phyloP scores from a whole-genome alignment of 1,284 basidiomycete genomes.

The Stereum hirsutum region DNA sequence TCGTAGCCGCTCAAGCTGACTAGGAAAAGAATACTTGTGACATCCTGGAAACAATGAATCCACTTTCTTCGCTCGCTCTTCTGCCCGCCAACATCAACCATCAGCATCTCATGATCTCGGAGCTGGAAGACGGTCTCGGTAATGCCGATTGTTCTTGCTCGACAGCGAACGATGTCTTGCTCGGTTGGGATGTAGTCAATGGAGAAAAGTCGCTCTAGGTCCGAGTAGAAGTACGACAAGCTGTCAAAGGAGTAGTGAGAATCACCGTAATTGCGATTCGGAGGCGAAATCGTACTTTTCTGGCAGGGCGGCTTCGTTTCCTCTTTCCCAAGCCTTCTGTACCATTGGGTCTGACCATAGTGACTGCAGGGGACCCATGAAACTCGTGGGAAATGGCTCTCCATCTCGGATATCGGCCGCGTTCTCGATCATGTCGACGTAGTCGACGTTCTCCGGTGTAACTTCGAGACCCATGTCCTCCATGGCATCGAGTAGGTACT shows the following conservation, averaged over 20 bases:
- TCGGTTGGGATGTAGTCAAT: constrained; percentile 65
- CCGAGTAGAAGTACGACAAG: constrained; percentile 65
- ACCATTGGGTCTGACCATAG: constrained; percentile 79
- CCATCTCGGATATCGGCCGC: constrained; percentile 70
- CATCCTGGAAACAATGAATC: constrained; percentile 83
- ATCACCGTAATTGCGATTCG: constrained; percentile 1
- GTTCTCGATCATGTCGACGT: constrained; percentile 58
- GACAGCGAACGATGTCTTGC: constrained; percentile 79
- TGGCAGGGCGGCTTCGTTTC: constrained; percentile 82
- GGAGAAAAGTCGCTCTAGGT: constrained; percentile 75
- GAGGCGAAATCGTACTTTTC: constrained; percentile 60
- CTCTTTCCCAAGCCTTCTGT: constrained; percentile 63
- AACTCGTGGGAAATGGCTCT: constrained; percentile 65
- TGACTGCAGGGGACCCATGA: constrained; percentile 53
- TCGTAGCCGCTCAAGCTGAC: constrained; percentile 87
- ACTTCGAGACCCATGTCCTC: constrained; percentile 80
- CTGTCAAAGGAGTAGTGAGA: constrained; percentile 23
- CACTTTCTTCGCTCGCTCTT: constrained; percentile 86
- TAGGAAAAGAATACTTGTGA: constrained; percentile 82
- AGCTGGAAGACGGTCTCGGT: constrained; percentile 86
- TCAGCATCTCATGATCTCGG: constrained; percentile 68
- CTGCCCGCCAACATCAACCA: constrained; percentile 90
- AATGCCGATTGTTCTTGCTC: constrained; percentile 88
- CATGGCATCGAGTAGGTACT: constrained; percentile 79
- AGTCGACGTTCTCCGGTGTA: constrained; percentile 41